Conservation (phyloP, 768 basidiomycete species). For the Baorangia bicolor region DNA sequence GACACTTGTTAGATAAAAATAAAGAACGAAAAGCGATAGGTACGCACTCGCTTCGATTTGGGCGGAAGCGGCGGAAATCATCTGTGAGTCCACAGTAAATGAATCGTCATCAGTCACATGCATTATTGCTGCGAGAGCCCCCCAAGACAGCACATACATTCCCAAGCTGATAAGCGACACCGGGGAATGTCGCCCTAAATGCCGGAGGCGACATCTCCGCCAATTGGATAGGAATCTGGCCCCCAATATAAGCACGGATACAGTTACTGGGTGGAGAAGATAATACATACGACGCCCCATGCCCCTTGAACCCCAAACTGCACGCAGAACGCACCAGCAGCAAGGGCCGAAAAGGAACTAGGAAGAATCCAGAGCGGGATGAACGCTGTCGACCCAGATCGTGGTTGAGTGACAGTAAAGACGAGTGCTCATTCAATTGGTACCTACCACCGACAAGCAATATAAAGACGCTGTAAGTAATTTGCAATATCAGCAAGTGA, state of each 20-base stretch:
- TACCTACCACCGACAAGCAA: conserved; percentile 28
- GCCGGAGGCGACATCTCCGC: conserved; percentile 85
- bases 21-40: not conserved
- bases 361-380: conserved; percentile 89
- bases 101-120: too few species aligned
- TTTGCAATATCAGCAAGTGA: not conserved
- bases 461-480: conserved; percentile 18
- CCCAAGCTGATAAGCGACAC: conserved; percentile 80
- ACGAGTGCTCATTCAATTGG: not conserved
- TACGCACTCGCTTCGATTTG: conserved; percentile 75
- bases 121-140: too few species aligned
- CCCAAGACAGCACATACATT: conserved; percentile 39
- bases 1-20: not conserved
- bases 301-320: conserved; percentile 91
- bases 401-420: not conserved
- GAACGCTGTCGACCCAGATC: conserved; percentile 35
- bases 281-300: conserved; percentile 72
- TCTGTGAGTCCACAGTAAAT: conserved; percentile 39
- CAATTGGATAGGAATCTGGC: conserved; percentile 69
- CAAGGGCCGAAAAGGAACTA: conserved; percentile 57
- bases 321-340: conserved; percentile 84
- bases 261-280: not conserved
- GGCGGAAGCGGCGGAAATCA: conserved; percentile 69
- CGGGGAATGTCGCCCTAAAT: conserved; percentile 85
- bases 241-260: not conserved